phyloP scores from a whole-genome alignment of 202 grass and related monocot species.

The Setaria italica region DNA sequence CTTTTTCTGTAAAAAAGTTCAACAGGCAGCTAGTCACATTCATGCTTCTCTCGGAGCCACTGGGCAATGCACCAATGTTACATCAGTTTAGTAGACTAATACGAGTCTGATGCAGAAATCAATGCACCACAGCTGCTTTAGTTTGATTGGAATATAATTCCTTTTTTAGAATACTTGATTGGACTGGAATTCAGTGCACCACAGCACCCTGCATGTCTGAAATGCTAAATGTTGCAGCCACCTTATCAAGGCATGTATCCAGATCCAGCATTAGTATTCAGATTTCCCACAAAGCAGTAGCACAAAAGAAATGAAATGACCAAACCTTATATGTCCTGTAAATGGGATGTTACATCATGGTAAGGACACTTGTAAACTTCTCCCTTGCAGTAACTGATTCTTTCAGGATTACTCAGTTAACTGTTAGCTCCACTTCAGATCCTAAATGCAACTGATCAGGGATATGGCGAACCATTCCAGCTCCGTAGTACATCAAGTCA shows the following conservation, averaged over 20 bases:
- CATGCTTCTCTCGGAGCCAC: slow-evolving; percentile 8
- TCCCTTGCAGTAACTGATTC: slow-evolving; percentile 5
- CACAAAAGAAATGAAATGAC: not conserved
- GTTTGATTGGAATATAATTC: not conserved
- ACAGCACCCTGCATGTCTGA: not conserved
- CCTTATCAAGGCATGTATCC: slow-evolving; percentile 7
- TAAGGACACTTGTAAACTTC: not conserved
- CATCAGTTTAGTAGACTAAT: not conserved
- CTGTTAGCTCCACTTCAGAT: slow-evolving; percentile 42
- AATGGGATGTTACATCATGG: slow-evolving; percentile 10
- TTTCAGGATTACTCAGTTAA: slow-evolving; percentile 29
- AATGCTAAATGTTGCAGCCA: slow-evolving; percentile 5
- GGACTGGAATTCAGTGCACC: not conserved
- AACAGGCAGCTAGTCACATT: not conserved
- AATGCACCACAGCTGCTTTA: not conserved
- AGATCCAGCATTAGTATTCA: not conserved
- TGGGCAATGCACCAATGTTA: not conserved
- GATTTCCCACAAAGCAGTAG: slow-evolving; percentile 18
- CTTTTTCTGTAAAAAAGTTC: not conserved
- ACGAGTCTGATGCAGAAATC: slow-evolving; percentile 1
- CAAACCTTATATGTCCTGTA: slow-evolving; percentile 11
- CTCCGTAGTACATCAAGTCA: slow-evolving; percentile 44
- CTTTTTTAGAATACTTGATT: not conserved
- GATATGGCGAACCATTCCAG: slow-evolving; percentile 36
- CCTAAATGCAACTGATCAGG: slow-evolving; percentile 40